Base-by-base conservation (phyloP, 768 basidiomycete genomes). In the Cystobasidium ongulense region DNA sequence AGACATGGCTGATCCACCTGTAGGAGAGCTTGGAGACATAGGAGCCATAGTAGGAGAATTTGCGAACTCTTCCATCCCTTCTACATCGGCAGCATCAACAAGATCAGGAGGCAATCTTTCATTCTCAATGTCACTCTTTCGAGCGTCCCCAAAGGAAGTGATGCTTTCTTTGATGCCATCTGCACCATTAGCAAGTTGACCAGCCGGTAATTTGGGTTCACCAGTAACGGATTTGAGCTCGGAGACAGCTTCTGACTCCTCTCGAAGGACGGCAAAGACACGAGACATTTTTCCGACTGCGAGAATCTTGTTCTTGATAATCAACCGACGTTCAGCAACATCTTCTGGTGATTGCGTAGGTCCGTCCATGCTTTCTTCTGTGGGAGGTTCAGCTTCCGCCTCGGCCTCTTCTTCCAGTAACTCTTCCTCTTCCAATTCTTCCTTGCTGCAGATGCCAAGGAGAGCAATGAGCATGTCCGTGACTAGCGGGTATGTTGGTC, bases 391-490 rank as follows among this genome's bases (percentile, higher is more conserved):
- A 21, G 73, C 66, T 11, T 43, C 65, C 1, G 29, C 33, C 1
- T 70, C 54, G 23, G 67, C 68, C 59, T 78, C 79, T 5, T 79
- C 78, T 41, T 77, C 78, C 1, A 74, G 64, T 63, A 88, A 88
- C 76, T 89, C 88, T 80, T 74, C 87, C 80, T 95, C 92, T 78
- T 95, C 92, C 11, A 98, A 86, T 81, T 98, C 96, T 80, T 97
- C 94, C 81, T 94, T 91, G 66, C 89, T 91, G 82, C 94, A 97
- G 18, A 92, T 92, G 79, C 93, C 91, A 27, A 99, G 86, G 57
- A 99, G 91, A 1, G 94, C 92, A 31, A 96, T 92, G 74, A 99
- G 84, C 95, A 98, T 98, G 81, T 99, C 96, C 75, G 92, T 94
- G 82, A 99, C 95, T 98, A 25, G 25, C 11, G 53, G 13, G 17